Evolutionary conservation across 139 green algal species (phyloP), one percentile per base, ranked within the genome.

Genomic region (Pycnococcus provasolii): DNA sequence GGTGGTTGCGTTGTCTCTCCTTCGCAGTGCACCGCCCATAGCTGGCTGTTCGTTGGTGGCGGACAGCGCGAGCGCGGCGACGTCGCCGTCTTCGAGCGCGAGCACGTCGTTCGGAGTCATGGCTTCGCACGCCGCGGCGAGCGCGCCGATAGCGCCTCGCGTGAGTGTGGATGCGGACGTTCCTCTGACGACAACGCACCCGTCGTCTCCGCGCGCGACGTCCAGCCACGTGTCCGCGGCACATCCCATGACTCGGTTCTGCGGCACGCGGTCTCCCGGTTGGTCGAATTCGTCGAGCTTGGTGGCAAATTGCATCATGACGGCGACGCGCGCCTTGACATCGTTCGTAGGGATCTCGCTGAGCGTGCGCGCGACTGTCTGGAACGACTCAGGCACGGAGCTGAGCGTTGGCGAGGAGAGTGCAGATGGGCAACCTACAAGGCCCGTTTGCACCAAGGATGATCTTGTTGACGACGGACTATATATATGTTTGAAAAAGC

Each of bases 241-340:
- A 79, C 91, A 97, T 37, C 91, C 91, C 84, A 97, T 94, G 8
- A 97, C 88, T 8, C 90, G 78, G 66, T 94, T 92, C 11, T 77
- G 72, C 2, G 74, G 48, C 13, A 63, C 50, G 47, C 82, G 81
- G 2, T 75, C 59, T 26, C 26, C 26, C 26, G 26, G 26, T 26
- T 26, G 26, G 26, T 26, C 26, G 26, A 26, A 26, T 26, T 26
- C 26, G 26, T 26, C 26, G 26, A 26, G 26, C 26, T 26, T 26
- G 26, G 26, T 26, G 26, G 26, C 26, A 26, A 26, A 26, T 26
- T 26, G 26, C 26, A 26, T 26, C 26, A 26, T 26, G 26, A 26
- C 26, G 26, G 26, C 26, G 26, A 26, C 26, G 26, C 26, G 26
- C 26, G 26, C 26, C 26, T 26, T 26, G 26, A 26, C 26, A 26